Conservation (phyloP, 352 stramenopile genomes). For the Pythium folliculosum region DNA sequence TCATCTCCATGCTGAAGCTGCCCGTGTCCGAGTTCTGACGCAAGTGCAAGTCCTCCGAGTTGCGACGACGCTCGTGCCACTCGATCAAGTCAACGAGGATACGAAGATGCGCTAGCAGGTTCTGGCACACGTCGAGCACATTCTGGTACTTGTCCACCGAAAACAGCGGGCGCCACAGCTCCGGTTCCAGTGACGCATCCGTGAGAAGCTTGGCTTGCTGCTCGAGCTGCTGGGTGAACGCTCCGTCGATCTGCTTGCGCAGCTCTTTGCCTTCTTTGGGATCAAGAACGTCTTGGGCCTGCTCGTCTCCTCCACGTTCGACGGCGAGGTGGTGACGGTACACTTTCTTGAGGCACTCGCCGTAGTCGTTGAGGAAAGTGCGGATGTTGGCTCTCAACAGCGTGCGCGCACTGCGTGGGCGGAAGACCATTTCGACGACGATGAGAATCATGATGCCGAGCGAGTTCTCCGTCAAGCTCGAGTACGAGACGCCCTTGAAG, state of each 20-base stretch:
- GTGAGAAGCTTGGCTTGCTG: slow-evolving; percentile 60
- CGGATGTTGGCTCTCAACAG: slow-evolving; percentile 63
- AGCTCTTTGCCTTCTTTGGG: slow-evolving; percentile 35
- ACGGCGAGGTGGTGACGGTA: slow-evolving; percentile 57
- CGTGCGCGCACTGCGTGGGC: slow-evolving; percentile 50
- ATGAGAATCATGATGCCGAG: slow-evolving; percentile 72
- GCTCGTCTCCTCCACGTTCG: slow-evolving; percentile 22
- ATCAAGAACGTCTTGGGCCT: slow-evolving; percentile 28
- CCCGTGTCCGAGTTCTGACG: slow-evolving; percentile 20
- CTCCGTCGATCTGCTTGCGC: slow-evolving; percentile 40
- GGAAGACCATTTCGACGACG: slow-evolving; percentile 49
- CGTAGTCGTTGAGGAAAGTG: slow-evolving; percentile 43
- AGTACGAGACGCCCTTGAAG: slow-evolving; percentile 48
- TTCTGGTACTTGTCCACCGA: slow-evolving; percentile 77
- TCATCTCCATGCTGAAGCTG: slow-evolving; percentile 24
- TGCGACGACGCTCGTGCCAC: slow-evolving; percentile 47
- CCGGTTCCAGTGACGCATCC: slow-evolving; percentile 65
- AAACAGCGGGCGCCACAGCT: slow-evolving; percentile 70
- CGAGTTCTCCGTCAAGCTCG: slow-evolving; percentile 63
- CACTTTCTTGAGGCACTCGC: slow-evolving; percentile 42
- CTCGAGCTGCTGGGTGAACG: slow-evolving; percentile 49
- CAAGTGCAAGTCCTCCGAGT: slow-evolving; percentile 31
- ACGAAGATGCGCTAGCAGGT: slow-evolving; percentile 51
- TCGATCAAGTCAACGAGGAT: slow-evolving; percentile 67
- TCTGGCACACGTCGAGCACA: slow-evolving; percentile 63